Evolutionary conservation across 345 rosid species (phyloP), one percentile per base, ranked within the genome.

Genomic region (Leavenworthia alabamica): DNA sequence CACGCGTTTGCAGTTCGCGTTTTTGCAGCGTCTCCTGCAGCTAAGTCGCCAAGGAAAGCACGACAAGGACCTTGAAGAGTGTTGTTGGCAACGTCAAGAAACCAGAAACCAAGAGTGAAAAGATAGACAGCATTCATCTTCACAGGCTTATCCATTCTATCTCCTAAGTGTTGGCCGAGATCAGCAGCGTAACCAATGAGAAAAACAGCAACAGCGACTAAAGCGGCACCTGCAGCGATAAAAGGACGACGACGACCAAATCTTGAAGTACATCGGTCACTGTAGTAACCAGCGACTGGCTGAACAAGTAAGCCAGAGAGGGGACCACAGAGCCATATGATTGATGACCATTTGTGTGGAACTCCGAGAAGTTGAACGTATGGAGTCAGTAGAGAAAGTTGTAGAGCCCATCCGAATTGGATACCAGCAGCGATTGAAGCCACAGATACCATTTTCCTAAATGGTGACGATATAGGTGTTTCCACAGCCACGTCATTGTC

Each of bases 361-460:
- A 91, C 77, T 0, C 98, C 98, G 0, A 91, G 77, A 13, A 80
- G 85, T 52, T 91, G 96, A 2, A 84, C 86, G 54, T 91, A 91
- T 0, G 96, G 98, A 15, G 98, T 91, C 4, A 91, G 55, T 0
- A 91, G 68, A 26, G 96, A 91, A 1, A 88, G 83, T 48, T 91
- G 98, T 0, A 91, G 64, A 0, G 98, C 96, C 98, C 98, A 91
- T 0, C 98, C 96, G 33, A 88, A 91, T 51, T 91, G 96, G 28
- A 91, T 47, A 4, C 98, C 98, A 7, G 96, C 95, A 0, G 95
- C 98, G 1, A 91, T 80, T 1, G 98, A 76, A 1, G 98, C 80
- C 6, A 91, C 91, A 6, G 68, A 16, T 17, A 86, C 56, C 36
- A 80, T 81, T 73, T 88, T 80, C 70, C 62, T 60, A 2, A 76